Evolutionary conservation across 192 early-diverging fungal species (phyloP), one percentile per base, ranked within the genome.

Genomic region (Podila horticola): DNA sequence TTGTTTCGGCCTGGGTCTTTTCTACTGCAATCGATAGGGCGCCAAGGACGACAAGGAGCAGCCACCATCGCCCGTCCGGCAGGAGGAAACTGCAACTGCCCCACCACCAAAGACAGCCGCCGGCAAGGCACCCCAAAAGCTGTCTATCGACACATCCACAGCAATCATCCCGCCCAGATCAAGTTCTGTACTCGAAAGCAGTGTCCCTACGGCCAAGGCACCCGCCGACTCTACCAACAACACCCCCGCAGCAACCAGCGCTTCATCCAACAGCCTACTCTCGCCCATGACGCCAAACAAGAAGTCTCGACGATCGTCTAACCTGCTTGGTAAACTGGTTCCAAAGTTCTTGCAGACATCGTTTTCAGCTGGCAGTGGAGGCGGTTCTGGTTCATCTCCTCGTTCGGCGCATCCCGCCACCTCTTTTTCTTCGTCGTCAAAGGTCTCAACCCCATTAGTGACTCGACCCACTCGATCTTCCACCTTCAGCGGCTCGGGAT

Each of bases 341-440:
- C 77, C 77, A 33, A 81, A 73, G 66, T 81, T 81, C 41, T 20
- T 81, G 30, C 76, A 81, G 49, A 72, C 76, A 0, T 72, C 70
- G 17, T 64, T 57, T 20, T 3, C 52, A 5, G 17, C 66, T 28
- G 28, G 24, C 59, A 50, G 65, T 17, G 26, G 52, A 12, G 48
- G 57, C n/a, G 62, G 58, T 1, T 45, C 22, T 1, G 31, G 38
- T 1, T 62, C 51, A 11, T 67, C 75, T 11, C 69, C 69, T 10
- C 67, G 34, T 5, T 77, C 74, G 9, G 58, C 75, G 3, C 33
- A 62, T 10, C 34, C 75, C 3, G 19, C 31, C 11, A 64, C 67
- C 4, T 60, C 62, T 15, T 69, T 67, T 4, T 45, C 63, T 15
- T 75, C 67, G 7, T 41, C 45, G 4, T 55, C 52, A 45, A 45